Percentiles rank a stretch among this genome's conserved stretches.
These are phyloP conservation scores for Hypericum perforatum DNA, from an alignment of 345 rosid species.

Conservation along the genomic window DNA sequence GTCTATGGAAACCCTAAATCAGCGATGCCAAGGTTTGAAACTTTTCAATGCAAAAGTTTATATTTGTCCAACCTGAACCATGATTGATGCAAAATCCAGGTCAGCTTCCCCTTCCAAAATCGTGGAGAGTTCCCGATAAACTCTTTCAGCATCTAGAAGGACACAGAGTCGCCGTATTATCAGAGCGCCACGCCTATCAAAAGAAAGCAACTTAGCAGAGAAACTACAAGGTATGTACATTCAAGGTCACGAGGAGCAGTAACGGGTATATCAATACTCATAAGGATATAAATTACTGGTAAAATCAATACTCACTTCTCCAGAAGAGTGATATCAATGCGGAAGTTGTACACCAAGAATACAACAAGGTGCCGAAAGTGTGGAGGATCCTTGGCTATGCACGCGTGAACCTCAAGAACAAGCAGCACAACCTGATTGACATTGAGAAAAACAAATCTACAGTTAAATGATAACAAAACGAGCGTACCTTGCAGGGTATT, in stretches of 20 bases:
- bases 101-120: slow-evolving; percentile 96
- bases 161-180: slow-evolving; percentile 88
- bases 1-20: no score
- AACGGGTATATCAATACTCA: slow-evolving; percentile 1
- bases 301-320: slow-evolving; percentile 54
- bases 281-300: no score
- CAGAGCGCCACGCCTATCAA: slow-evolving; percentile 91
- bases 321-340: slow-evolving; percentile 69
- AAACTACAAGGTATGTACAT: slow-evolving; percentile 7
- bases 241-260: not conserved
- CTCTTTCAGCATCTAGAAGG: slow-evolving; percentile 90
- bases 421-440: slow-evolving; percentile 74
- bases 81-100: slow-evolving; percentile 85
- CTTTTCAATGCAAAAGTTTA: no score
- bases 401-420: slow-evolving; percentile 96
- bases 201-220: slow-evolving; percentile 9
- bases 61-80: slow-evolving; percentile 80
- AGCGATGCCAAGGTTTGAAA: no score
- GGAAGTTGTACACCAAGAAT: slow-evolving; percentile 84
- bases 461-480: no score
- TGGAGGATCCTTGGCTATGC: slow-evolving; percentile 81
- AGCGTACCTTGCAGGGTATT: no score
- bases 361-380: slow-evolving; percentile 94
- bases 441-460: no score
- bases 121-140: slow-evolving; percentile 76